A percentile compares a stretch with the other conserved stretches of the same genome.
phyloP scores from a whole-genome alignment of 148 eudicot species.

The Tetragonia tetragonoides region DNA sequence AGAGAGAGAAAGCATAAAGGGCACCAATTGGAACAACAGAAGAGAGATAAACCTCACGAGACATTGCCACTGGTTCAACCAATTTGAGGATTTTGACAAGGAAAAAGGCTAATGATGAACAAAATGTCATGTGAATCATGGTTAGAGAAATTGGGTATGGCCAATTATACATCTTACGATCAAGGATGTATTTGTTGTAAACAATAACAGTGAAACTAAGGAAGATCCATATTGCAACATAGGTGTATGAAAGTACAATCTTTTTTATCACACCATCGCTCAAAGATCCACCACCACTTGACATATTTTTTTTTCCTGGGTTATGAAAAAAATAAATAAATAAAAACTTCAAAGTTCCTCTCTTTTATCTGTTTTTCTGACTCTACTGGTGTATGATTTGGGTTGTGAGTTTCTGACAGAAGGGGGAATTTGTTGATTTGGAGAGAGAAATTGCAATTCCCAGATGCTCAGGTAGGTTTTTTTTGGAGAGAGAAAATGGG shows the following conservation, averaged over 20 bases:
- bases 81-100: constrained; percentile 40
- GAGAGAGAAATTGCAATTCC: background rate
- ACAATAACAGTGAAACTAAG: constrained; percentile 66
- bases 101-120: constrained; percentile 53
- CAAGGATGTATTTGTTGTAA: constrained; percentile 80
- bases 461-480: background rate
- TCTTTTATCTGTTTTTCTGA: background rate
- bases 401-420: background rate
- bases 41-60: constrained; percentile 43
- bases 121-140: constrained; percentile 73
- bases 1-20: constrained; percentile 47
- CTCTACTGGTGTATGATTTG: background rate
- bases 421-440: constrained; percentile 11
- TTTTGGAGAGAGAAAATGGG: background rate
- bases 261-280: constrained; percentile 59
- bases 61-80: constrained; percentile 62
- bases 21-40: constrained; percentile 71
- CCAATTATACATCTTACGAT: constrained; percentile 69
- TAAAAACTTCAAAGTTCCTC: background rate
- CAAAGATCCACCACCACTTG: constrained; percentile 32
- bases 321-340: too few species aligned
- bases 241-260: constrained; percentile 56
- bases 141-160: constrained; percentile 72
- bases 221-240: constrained; percentile 67
- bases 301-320: background rate